phyloP scores from a whole-genome alignment of 2,329 filamentous ascomycete species.

The Myriosclerotinia curreyana region DNA sequence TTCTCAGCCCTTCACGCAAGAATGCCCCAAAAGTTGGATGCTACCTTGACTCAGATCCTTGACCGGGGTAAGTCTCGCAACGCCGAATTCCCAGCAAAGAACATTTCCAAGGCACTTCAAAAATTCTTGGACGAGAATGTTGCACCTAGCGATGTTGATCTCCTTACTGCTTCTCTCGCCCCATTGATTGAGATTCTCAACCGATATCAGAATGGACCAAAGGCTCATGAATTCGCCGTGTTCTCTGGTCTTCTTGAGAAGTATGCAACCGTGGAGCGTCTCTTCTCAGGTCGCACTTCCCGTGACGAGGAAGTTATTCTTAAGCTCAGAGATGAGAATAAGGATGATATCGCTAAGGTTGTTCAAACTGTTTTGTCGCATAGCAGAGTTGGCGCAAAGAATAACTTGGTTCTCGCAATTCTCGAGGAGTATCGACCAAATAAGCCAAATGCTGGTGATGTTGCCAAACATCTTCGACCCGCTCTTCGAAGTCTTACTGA shows the following conservation, averaged over 20 bases:
- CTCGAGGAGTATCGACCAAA: constrained; percentile 94
- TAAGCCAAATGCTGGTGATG: constrained; percentile 83
- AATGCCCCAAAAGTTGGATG: constrained; percentile 92
- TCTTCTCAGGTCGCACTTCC: constrained; percentile 79
- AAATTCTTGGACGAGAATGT: constrained; percentile 90
- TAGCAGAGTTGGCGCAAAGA: constrained; percentile 89
- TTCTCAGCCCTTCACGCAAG: constrained; percentile 95
- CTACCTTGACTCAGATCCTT: constrained; percentile 77
- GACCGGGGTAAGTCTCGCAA: constrained; percentile 76
- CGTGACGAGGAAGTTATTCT: constrained; percentile 94
- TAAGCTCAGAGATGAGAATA: constrained; percentile 92
- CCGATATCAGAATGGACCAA: constrained; percentile 81
- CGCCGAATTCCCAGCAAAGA: constrained; percentile 87
- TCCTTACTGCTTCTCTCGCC: constrained; percentile 68
- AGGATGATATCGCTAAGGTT: constrained; percentile 82
- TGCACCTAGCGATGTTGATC: constrained; percentile 65
- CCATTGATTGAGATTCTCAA: constrained; percentile 77
- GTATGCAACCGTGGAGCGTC: constrained; percentile 79
- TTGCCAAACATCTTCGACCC: constrained; percentile 82
- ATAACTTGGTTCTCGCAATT: constrained; percentile 85
- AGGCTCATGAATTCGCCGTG: constrained; percentile 81
- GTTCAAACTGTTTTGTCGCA: constrained; percentile 90
- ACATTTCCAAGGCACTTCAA: constrained; percentile 75
- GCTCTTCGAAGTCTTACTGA: constrained; percentile 84
- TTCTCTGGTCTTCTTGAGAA: constrained; percentile 75